Conservation (phyloP, 768 basidiomycete species). For the Auricularia sp. region DNA sequence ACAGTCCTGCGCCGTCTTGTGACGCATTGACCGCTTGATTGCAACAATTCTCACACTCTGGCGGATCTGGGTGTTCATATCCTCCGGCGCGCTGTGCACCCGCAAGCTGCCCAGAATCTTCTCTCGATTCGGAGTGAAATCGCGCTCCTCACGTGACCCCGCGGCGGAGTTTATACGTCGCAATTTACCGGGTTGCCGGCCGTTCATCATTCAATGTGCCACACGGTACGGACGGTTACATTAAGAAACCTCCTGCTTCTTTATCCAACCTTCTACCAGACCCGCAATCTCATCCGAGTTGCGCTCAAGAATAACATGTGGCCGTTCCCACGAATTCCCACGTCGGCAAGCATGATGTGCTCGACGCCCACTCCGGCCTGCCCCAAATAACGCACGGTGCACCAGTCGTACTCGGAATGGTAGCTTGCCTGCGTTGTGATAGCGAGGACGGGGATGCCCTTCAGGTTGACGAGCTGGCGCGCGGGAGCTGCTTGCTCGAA, state of each 20-base stretch:
- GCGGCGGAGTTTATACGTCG: too few species aligned
- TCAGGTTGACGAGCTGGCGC: constrained; percentile 32
- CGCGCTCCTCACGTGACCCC: too few species aligned
- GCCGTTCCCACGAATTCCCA: constrained; percentile 43
- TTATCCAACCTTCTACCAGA: not conserved
- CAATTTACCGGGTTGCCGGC: too few species aligned
- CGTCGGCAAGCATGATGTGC: constrained; percentile 29
- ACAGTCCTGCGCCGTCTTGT: too few species aligned
- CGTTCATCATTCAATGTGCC: too few species aligned
- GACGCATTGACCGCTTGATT: too few species aligned
- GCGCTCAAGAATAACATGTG: constrained; percentile 49
- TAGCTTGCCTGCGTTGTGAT: constrained; percentile 43
- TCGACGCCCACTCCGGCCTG: constrained; percentile 38
- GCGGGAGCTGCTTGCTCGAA: constrained; percentile 35
- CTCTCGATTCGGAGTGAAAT: too few species aligned
- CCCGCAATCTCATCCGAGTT: constrained; percentile 35
- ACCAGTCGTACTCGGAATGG: constrained; percentile 39
- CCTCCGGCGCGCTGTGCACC: too few species aligned
- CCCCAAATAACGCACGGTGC: constrained; percentile 33
- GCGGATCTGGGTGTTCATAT: too few species aligned
- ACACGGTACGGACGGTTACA: too few species aligned
- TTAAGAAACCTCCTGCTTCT: not conserved
- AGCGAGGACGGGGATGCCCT: constrained; percentile 34
- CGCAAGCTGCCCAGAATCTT: too few species aligned
- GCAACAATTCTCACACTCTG: too few species aligned